Percentiles rank a stretch among this genome's conserved stretches.
phyloP scores from a whole-genome alignment of 495 filamentous ascomycete species.

The Aspergillus incahuasiensis region DNA sequence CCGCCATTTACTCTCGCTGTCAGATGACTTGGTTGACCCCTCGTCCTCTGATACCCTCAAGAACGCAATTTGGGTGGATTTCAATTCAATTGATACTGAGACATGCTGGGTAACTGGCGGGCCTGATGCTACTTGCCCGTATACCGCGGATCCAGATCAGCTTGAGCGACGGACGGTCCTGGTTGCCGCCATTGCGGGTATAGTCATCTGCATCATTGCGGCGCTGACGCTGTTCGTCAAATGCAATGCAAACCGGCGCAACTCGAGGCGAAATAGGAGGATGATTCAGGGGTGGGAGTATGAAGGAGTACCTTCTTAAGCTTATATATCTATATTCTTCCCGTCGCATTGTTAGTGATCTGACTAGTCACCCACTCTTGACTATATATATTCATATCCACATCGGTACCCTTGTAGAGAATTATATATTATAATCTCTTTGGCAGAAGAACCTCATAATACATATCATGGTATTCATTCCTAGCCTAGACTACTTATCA shows the following conservation, averaged over 20 bases:
- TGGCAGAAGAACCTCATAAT: too few relatives aligned
- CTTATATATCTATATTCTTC: neutral
- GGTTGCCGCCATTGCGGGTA: constrained; percentile 55
- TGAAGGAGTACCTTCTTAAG: constrained; percentile 57
- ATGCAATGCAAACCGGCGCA: constrained; percentile 55
- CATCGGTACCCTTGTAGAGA: neutral
- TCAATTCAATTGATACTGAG: constrained; percentile 51
- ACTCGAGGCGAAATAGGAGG: constrained; percentile 46
- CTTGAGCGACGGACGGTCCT: constrained; percentile 44
- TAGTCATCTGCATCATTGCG: constrained; percentile 55
- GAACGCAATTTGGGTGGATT: constrained; percentile 50
- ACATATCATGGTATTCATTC: neutral
- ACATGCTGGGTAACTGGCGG: constrained; percentile 57
- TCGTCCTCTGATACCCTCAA: constrained; percentile 19
- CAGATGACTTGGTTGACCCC: constrained; percentile 22
- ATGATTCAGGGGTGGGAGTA: constrained; percentile 59
- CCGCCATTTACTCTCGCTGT: constrained; percentile 24
- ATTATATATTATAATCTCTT: too few relatives aligned
- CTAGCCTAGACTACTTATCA: constrained; percentile 5
- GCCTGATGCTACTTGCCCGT: constrained; percentile 50
- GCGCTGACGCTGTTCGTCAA: constrained; percentile 61
- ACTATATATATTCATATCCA: neutral
- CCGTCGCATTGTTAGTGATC: too few relatives aligned
- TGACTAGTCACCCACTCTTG: too few relatives aligned
- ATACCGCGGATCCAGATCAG: constrained; percentile 33